Percentiles rank a stretch among this genome's conserved stretches.
Conservation (phyloP, 805 yeast genomes). For the Cyberlindnera suaveolens region DNA sequence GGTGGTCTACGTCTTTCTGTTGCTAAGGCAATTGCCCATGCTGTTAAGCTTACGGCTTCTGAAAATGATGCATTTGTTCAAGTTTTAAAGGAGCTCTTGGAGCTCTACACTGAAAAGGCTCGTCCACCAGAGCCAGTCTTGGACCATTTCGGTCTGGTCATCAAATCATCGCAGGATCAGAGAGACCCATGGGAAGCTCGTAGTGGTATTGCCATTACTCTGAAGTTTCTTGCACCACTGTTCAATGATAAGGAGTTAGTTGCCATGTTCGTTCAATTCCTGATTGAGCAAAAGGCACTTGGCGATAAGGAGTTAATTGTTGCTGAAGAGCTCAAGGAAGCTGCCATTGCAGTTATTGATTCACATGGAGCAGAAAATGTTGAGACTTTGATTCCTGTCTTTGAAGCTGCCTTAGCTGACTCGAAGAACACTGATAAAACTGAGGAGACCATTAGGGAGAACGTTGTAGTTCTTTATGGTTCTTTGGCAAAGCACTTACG, state of each 20-base stretch:
- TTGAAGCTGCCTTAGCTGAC: slow-evolving; percentile 54
- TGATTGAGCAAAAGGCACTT: slow-evolving; percentile 57
- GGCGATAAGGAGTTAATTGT: slow-evolving; percentile 72
- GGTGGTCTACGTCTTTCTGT: slow-evolving; percentile 67
- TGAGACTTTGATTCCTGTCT: slow-evolving; percentile 74
- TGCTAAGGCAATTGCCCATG: slow-evolving; percentile 64
- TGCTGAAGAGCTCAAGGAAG: slow-evolving; percentile 77
- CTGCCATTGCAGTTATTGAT: slow-evolving; percentile 74
- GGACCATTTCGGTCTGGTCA: slow-evolving; percentile 76
- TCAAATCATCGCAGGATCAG: slow-evolving; percentile 52
- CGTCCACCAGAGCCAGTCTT: slow-evolving; percentile 70
- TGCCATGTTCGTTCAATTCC: slow-evolving; percentile 51
- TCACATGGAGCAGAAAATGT: slow-evolving; percentile 58
- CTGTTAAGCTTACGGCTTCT: slow-evolving; percentile 33
- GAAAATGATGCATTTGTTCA: slow-evolving; percentile 22
- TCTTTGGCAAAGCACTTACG: slow-evolving; percentile 81
- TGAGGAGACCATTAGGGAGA: slow-evolving; percentile 65
- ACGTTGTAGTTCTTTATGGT: slow-evolving; percentile 84
- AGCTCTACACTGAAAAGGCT: slow-evolving; percentile 51
- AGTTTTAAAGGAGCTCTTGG: slow-evolving; percentile 41
- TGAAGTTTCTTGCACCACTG: slow-evolving; percentile 49
- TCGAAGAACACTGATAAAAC: slow-evolving; percentile 41
- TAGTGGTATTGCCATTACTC: slow-evolving; percentile 69
- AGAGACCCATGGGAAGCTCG: slow-evolving; percentile 82
- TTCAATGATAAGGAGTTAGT: slow-evolving; percentile 34